Evolutionary conservation across 2,329 filamentous ascomycete genomes (phyloP).

Genomic region (Lasiodiplodia gonubiensis): DNA sequence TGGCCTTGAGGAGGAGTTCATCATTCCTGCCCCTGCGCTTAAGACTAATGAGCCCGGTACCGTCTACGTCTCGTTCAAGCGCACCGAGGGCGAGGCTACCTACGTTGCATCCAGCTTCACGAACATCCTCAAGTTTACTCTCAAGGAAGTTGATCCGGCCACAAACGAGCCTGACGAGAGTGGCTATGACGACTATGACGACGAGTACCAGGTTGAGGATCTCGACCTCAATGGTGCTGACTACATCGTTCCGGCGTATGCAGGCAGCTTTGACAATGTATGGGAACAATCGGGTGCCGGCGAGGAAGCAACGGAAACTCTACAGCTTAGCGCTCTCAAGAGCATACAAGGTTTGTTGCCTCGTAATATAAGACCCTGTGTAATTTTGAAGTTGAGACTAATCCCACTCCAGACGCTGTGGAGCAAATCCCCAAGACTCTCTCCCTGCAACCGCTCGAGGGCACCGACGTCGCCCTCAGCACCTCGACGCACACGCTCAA

Average conservation of each 20-base stretch:
- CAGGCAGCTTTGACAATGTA: constrained; percentile 91
- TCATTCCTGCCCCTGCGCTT: constrained; percentile 85
- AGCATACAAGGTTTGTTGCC: constrained; percentile 79
- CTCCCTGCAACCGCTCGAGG: constrained; percentile 91
- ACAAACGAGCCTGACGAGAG: constrained; percentile 89
- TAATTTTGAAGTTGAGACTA: constrained; percentile 3
- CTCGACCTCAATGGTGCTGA: constrained; percentile 76
- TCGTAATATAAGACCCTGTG: neutral
- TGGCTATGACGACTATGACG: constrained; percentile 92
- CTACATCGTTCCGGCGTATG: constrained; percentile 91
- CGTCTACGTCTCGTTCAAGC: constrained; percentile 94
- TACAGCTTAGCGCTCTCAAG: constrained; percentile 86
- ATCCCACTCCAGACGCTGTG: constrained; percentile 72
- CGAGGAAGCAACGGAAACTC: constrained; percentile 88
- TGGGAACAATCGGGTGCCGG: constrained; percentile 93
- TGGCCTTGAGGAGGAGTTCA: constrained; percentile 80
- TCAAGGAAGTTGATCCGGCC: constrained; percentile 95
- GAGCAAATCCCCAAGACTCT: constrained; percentile 86
- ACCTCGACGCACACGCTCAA: constrained; percentile 93
- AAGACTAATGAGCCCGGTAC: constrained; percentile 85
- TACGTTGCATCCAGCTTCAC: constrained; percentile 83
- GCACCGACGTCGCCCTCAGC: constrained; percentile 87
- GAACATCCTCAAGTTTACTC: constrained; percentile 94
- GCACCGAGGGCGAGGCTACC: constrained; percentile 74
- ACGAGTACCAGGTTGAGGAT: constrained; percentile 75